These are phyloP conservation scores for Vitis rotundifolia DNA, from an alignment of 164 flowering plant genomes.

Conservation along the genomic window DNA sequence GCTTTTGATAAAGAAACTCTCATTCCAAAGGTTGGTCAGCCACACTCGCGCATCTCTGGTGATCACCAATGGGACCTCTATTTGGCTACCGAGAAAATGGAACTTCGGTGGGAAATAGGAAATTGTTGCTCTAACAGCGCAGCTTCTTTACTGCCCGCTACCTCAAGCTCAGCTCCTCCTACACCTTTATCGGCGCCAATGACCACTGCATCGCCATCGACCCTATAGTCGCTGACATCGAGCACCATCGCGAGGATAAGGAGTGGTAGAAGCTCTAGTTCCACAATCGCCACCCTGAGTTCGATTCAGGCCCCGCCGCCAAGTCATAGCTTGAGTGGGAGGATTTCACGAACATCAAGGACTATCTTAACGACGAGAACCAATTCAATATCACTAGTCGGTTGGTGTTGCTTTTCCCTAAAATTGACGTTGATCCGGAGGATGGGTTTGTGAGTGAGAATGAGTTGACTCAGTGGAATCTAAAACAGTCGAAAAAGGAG, in stretches of 20 bases:
- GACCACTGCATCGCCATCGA: slow-evolving; percentile 53
- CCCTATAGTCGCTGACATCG: slow-evolving; percentile 92
- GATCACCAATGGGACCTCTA: no score
- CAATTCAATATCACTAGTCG: slow-evolving; percentile 75
- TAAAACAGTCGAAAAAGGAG: slow-evolving; percentile 57
- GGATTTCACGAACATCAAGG: slow-evolving; percentile 87
- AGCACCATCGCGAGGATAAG: slow-evolving; percentile 77
- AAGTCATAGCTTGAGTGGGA: slow-evolving; percentile 95
- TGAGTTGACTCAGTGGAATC: slow-evolving; percentile 84
- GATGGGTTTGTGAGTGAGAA: slow-evolving; percentile 67
- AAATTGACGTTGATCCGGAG: slow-evolving; percentile 72
- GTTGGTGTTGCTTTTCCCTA: slow-evolving; percentile 71
- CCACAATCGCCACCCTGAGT: slow-evolving; percentile 35
- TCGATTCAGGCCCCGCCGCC: slow-evolving; percentile 39
- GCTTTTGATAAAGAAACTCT: no score
- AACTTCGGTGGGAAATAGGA: no score
- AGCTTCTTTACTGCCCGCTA: slow-evolving; percentile 58
- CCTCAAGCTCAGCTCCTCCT: slow-evolving; percentile 68
- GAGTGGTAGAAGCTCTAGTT: slow-evolving; percentile 70
- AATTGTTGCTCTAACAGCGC: no score
- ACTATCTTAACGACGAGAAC: slow-evolving; percentile 86
- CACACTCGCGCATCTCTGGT: no score
- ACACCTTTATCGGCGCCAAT: slow-evolving; percentile 30
- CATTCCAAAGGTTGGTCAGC: no score
- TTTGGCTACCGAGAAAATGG: no score